A percentile compares a stretch with the other conserved stretches of the same genome.
Evolutionary conservation across 2,329 filamentous ascomycete species (phyloP).

Genomic region (Macrophomina pseudophaseolina): DNA sequence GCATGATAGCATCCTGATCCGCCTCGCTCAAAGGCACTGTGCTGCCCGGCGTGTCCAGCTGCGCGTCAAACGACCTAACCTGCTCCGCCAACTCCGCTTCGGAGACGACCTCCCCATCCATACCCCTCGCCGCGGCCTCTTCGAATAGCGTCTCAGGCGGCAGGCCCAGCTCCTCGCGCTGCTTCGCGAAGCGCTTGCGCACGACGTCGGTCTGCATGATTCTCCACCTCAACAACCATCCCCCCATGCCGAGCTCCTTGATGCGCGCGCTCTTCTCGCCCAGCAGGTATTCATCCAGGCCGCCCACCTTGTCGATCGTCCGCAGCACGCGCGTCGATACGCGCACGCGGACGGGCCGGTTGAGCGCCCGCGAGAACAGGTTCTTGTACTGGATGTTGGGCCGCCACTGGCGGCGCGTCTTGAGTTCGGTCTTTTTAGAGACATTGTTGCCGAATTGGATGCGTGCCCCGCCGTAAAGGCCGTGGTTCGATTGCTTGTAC

Average conservation of each 20-base stretch:
- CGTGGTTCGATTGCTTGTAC: slow-evolving; percentile 81
- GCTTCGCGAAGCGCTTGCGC: slow-evolving; percentile 66
- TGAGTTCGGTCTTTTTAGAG: slow-evolving; percentile 68
- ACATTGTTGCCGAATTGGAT: slow-evolving; percentile 83
- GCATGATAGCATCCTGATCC: not conserved
- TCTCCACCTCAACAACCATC: slow-evolving; percentile 89
- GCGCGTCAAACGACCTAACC: slow-evolving; percentile 10
- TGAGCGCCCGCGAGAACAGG: slow-evolving; percentile 68
- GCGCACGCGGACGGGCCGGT: slow-evolving; percentile 68
- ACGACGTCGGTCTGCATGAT: slow-evolving; percentile 79
- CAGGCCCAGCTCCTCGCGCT: slow-evolving; percentile 71
- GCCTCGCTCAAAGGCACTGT: slow-evolving; percentile 10
- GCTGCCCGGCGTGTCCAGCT: slow-evolving; percentile 17
- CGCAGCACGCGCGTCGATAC: slow-evolving; percentile 70
- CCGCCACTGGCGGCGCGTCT: slow-evolving; percentile 74
- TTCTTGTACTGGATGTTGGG: slow-evolving; percentile 73
- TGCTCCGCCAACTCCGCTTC: slow-evolving; percentile 12
- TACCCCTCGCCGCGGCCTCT: slow-evolving; percentile 33
- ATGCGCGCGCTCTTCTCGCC: slow-evolving; percentile 76
- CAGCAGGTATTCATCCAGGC: slow-evolving; percentile 89
- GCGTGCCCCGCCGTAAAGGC: slow-evolving; percentile 71
- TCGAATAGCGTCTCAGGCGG: slow-evolving; percentile 49
- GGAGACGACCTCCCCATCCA: slow-evolving; percentile 35
- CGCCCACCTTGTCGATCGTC: slow-evolving; percentile 80
- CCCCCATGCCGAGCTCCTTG: slow-evolving; percentile 84